A percentile compares a stretch with the other conserved stretches of the same genome.
These are phyloP conservation scores for Priceomyces melissophilus DNA, from an alignment of 805 yeast species.

Conservation along the genomic window DNA sequence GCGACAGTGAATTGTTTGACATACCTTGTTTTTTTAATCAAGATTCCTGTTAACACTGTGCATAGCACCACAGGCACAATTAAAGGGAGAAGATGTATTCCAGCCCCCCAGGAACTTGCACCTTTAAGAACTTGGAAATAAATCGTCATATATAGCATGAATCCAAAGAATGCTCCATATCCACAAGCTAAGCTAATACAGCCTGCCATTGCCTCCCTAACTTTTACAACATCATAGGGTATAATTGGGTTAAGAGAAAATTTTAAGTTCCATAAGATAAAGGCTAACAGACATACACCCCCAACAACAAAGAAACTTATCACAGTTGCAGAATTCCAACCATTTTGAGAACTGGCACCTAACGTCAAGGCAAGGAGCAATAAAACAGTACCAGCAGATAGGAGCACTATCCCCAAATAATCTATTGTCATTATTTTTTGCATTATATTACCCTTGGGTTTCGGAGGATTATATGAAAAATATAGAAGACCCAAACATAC, in stretches of 20 bases:
- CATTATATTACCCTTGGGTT: conserved; percentile 27
- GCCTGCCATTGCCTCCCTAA: conserved; percentile 30
- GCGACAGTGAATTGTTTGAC: conserved; percentile 8
- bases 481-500: conserved; percentile 31
- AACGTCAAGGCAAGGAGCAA: conserved; percentile 43
- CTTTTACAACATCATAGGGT: conserved; percentile 32
- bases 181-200: conserved; percentile 25
- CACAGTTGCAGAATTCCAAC: conserved; percentile 49
- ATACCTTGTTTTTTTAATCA: conserved; percentile 9
- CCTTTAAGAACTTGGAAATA: conserved; percentile 13
- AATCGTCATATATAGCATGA: conserved; percentile 12
- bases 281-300: conserved; percentile 23
- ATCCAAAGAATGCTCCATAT: conserved; percentile 31
- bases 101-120: conserved; percentile 10
- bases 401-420: conserved; percentile 34
- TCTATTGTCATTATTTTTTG: conserved; percentile 39
- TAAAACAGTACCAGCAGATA: conserved; percentile 37
- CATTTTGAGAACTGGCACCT: conserved; percentile 40
- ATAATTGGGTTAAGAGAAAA: conserved; percentile 39
- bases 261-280: conserved; percentile 32
- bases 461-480: conserved; percentile 38
- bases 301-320: conserved; percentile 45
- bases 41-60: conserved; percentile 9
- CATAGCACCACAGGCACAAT: conserved; percentile 9
- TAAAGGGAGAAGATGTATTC: conserved; percentile 13